Evolutionary conservation across 2,329 filamentous ascomycete species (phyloP), one percentile per base, ranked within the genome.

Genomic region (Nothomitra cinnamomea): DNA sequence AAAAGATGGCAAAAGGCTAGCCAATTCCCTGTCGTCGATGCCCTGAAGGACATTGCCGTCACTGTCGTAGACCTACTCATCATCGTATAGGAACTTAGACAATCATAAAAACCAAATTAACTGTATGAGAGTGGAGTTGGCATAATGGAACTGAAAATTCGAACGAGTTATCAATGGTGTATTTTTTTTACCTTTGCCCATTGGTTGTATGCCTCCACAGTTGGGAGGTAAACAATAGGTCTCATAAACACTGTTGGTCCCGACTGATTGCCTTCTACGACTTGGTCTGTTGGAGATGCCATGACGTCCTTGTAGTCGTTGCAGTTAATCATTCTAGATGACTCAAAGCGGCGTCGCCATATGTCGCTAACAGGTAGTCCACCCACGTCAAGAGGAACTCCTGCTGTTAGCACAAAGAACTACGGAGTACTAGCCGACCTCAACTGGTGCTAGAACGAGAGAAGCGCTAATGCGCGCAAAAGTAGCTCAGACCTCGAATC

Each of bases 31-130:
- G 40, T 77, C 75, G 61, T 85, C 81, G 17, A 83, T 70, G 1
- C 73, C 71, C 66, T 83, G 80, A 1, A 85, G 70, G 62, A 83
- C 79, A 61, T 83, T 84, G 32, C 76, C 76, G 57, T 84, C 79
- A 32, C 70, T 76, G 64, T 84, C 80, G 66, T 83, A 84, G 43
- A 79, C 68, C 56, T 69, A 5, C 17, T 5, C 17, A n/a, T 32
- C 4, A 32, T 5, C 28, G 28, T 32, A n/a, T 24, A 19, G 21
- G 25, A 49, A 21, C 12, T 24, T 13, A 49, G 25, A 4, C 21
- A 32, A 49, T 25, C 12, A 49, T 25, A 49, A 4, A 17, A 5
- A 22, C 21, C 12, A 15, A 21, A 24, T 5, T 8, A 22, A 5
- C 21, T 25, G 4, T 10, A 32, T 10, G 5, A 32, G 10, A 41